A percentile compares a stretch with the other conserved stretches of the same genome.
Conservation (phyloP, 2,329 filamentous ascomycete species). For the Beauveria sp. region DNA sequence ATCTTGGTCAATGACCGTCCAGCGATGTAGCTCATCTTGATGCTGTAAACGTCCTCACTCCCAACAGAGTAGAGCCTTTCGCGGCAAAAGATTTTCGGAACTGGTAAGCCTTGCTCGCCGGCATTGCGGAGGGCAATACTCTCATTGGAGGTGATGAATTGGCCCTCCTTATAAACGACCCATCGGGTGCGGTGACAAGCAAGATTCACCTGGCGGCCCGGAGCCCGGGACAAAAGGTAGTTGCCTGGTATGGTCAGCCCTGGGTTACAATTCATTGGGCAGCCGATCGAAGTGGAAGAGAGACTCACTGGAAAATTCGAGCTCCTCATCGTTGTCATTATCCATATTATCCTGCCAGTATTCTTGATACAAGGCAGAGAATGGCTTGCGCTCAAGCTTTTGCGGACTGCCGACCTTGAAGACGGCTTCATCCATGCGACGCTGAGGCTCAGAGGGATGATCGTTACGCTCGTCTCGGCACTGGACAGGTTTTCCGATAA, state of each 20-base stretch:
- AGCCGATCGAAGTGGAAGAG: background rate
- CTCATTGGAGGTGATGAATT: conserved; percentile 2
- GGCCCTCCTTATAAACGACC: conserved; percentile 9
- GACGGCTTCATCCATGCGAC: background rate
- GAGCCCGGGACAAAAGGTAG: conserved; percentile 1
- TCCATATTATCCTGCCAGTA: conserved; percentile 6
- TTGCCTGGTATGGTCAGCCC: background rate
- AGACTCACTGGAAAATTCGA: conserved; percentile 5
- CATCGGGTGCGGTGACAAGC: conserved; percentile 5
- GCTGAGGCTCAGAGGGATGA: background rate
- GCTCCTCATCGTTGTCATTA: background rate
- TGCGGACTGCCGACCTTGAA: conserved; percentile 6
- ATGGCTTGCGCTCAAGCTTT: background rate
- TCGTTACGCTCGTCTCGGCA: conserved; percentile 4
- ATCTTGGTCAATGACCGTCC: background rate
- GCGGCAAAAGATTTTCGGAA: conserved; percentile 5
- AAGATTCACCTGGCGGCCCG: conserved; percentile 4
- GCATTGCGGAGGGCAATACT: conserved; percentile 2
- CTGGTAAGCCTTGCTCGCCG: background rate
- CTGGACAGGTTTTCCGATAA: background rate
- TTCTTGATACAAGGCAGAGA: conserved; percentile 3
- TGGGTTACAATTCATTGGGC: background rate
- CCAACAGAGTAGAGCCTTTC: background rate
- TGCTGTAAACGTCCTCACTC: background rate
- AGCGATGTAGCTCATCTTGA: conserved; percentile 10